Evolutionary conservation across 2,329 filamentous ascomycete species (phyloP), one percentile per base, ranked within the genome.

Genomic region (Aspergillus ochraceus): DNA sequence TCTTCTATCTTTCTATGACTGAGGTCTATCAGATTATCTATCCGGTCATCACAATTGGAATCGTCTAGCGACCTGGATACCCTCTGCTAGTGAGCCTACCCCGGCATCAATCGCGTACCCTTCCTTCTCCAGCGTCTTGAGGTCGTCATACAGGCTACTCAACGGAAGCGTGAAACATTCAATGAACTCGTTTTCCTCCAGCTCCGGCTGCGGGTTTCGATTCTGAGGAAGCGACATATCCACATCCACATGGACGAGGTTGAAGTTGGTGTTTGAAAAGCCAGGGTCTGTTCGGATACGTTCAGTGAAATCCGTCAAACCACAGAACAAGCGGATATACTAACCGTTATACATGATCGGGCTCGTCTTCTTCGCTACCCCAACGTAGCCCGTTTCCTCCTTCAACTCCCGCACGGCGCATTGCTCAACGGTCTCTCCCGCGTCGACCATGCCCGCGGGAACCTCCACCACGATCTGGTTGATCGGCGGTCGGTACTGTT

Each of bases 151-250:
- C 39, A 94, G 74, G 12, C 82, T 79, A 19, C 75, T 78, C 49
- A 94, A 70, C 6, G 87, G 88, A 6, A 91, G 81, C 10, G 84
- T 85, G 68, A 94, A 93, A 30, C 88, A 87, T 72, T 93, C 90
- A 69, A 94, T 93, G 70, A 92, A 93, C 76, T 94, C 90, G 62
- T 87, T 88, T 19, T 92, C 90, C 71, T 94, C 90, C 6, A 93
- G 80, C 70, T 89, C 79, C 0, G 90, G 87, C 71, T 87, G 81
- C 1, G 86, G 86, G 54, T 90, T 80, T 71, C 88, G 84, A 70
- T 94, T 94, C 67, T 87, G 87, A 0, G 88, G 83, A 1, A 86
- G 77, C 5, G 77, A 81, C 81, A 90, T 85, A 73, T 94, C 89
- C 63, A 94, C 85, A 1, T 80, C 83, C 45, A 93, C 85, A 70